phyloP scores from a whole-genome alignment of 768 basidiomycete species.

The Hortiboletus campestris region DNA sequence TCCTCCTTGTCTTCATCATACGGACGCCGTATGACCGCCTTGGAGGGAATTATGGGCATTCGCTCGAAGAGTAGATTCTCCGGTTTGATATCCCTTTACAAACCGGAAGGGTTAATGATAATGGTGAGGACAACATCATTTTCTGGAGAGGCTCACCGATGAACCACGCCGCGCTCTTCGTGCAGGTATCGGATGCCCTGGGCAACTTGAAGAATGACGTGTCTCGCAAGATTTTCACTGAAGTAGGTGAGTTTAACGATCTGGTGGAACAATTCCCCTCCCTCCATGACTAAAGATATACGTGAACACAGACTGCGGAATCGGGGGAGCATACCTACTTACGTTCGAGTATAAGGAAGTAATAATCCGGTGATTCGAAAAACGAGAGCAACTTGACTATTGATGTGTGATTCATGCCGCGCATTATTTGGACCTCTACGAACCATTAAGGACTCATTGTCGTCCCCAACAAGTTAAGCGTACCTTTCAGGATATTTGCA shows the following conservation, averaged over 20 bases:
- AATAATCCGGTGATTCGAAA: slow-evolving; percentile 89
- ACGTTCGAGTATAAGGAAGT: slow-evolving; percentile 93
- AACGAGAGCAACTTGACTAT: slow-evolving; percentile 92
- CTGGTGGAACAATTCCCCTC: slow-evolving; percentile 97
- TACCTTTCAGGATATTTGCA: slow-evolving; percentile 94
- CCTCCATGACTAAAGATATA: slow-evolving; percentile 76
- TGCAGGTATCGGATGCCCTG: slow-evolving; percentile 93
- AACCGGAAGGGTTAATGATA: background rate
- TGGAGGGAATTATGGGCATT: slow-evolving; percentile 89
- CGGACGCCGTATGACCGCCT: slow-evolving; percentile 67
- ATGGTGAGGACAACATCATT: background rate
- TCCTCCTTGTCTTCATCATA: slow-evolving; percentile 99
- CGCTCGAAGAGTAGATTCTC: slow-evolving; percentile 94
- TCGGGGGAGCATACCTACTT: slow-evolving; percentile 31
- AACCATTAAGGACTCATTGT: slow-evolving; percentile 2
- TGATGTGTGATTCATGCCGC: slow-evolving; percentile 86
- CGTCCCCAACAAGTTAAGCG: background rate
- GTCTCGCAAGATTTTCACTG: slow-evolving; percentile 93
- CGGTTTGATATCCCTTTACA: slow-evolving; percentile 85
- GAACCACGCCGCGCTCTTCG: slow-evolving; percentile 96
- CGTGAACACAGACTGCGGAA: slow-evolving; percentile 8
- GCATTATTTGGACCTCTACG: slow-evolving; percentile 98
- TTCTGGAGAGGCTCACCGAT: slow-evolving; percentile 51
- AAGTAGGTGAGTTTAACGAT: slow-evolving; percentile 99
- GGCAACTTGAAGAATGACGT: slow-evolving; percentile 95